Base-by-base conservation (phyloP, 2,329 filamentous ascomycete genomes). In the Sporothrix mexicana region DNA sequence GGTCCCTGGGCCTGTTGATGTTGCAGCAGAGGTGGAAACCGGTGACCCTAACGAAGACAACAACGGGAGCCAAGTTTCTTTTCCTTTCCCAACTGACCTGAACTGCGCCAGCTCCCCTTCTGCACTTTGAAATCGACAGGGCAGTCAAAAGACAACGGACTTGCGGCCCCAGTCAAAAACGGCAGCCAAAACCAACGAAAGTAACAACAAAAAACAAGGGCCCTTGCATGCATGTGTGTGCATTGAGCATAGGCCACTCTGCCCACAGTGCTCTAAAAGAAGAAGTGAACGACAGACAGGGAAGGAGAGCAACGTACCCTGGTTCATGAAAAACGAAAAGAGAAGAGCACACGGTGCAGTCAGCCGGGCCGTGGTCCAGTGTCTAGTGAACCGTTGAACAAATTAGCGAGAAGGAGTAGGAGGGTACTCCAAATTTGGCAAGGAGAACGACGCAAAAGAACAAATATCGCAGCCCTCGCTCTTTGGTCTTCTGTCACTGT, bases 11-110 rank as follows among this genome's bases (percentile, higher is more conserved):
- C 51, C 53, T 70, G 68, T 61, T 41, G 41, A 70, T 30, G 53
- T 70, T 45, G 20, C 53, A 70, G 41, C 43, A 10, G 41, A 59
- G 41, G 68, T 70, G 68, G 68, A 23, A 70, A 23, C 30, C 30
- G 30, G 7, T 20, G 23, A 25, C 51, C 13, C 51, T 36, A 36
- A 68, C 2, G 9, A n/a, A 12, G 10, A 41, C 43, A 67, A 36
- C 23, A 25, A 23, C 47, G 30, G 25, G 43, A 55, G 36, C n/a
- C 20, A 36, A 51, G 45, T 49, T 10, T n/a, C 49, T n/a, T 13
- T 30, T 47, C 30, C 49, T 49, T 67, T 43, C 36, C 12, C 36
- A 47, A 66, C 41, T 9, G 6, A 20, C 15, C 6, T 53, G 7
- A 17, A 51, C 49, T 17, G 15, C 15, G 49, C 49, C 49, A 51